Base-by-base conservation (phyloP, 1,284 basidiomycete species). In the Cerioporus squamosus region DNA sequence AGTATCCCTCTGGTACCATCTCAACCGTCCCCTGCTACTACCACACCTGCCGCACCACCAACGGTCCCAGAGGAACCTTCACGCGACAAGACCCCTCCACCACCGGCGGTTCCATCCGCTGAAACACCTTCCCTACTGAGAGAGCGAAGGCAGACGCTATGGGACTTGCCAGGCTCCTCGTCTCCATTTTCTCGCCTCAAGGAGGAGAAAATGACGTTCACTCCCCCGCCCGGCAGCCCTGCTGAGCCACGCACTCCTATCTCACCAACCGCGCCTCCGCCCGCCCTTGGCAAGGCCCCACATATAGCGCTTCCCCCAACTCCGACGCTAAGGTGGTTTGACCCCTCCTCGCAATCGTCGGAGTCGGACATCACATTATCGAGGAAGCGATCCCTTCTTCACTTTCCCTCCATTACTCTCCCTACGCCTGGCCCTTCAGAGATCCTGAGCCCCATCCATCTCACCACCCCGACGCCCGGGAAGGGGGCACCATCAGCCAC, bases 361-460 rank as follows among this genome's bases (percentile, higher is more conserved):
- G 56, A 58, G 2, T 56, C 66, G 0, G 53, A 58, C n/a, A 45
- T 52, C 42, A 29, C 52, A 24, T 49, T 66, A 3, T 59, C 66
- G 39, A 56, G 66, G 38, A 71, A 74, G 51, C 67, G 66, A 24
- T 70, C 71, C 17, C 51, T 73, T 14, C 63, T 72, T 15, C 66
- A 67, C 33, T 71, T 69, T 51, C 67, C 69, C 2, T 62, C 66
- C 17, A 44, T 72, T 17, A 70, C 70, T 39, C 62, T 71, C 59
- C 63, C 61, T 10, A 44, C 65, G 9, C 51, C 65, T 0, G 49
- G 58, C 15, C 54, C 64, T 1, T 31, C 67, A 5, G 71, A 72
- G 17, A 70, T 75, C 14, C 64, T 76, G 29, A 75, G 75, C 48
- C 75, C 75, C 0, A 60, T 76, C 40, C 66, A 69, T 23, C 53